These are phyloP conservation scores for Hortiboletus flavorubellus DNA, from an alignment of 768 basidiomycete genomes.

Conservation along the genomic window DNA sequence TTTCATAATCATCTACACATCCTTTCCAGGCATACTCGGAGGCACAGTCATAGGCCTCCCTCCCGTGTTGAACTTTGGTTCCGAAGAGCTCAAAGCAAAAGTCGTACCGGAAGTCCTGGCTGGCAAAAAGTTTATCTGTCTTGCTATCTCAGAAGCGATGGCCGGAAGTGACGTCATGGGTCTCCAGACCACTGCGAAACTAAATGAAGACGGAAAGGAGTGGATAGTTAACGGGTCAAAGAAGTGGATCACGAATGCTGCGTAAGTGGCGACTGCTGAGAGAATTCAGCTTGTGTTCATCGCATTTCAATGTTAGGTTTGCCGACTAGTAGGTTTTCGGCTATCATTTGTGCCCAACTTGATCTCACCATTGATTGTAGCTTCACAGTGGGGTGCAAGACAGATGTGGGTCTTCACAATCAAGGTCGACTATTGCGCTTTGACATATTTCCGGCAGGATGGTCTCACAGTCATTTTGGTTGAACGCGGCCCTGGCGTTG, in stretches of 20 bases:
- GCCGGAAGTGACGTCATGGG: constrained; percentile 70
- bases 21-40: constrained; percentile 38
- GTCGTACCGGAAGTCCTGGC: constrained; percentile 49
- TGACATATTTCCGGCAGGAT: constrained; percentile 33
- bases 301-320: constrained; percentile 31
- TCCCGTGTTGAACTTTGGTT: constrained; percentile 67
- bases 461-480: constrained; percentile 67
- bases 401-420: constrained; percentile 35
- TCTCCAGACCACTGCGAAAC: constrained; percentile 56
- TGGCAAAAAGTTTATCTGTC: constrained; percentile 67
- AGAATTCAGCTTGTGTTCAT: constrained; percentile 2
- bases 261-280: constrained; percentile 28
- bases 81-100: constrained; percentile 46
- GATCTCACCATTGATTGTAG: constrained; percentile 33
- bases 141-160: constrained; percentile 76
- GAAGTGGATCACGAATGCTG: constrained; percentile 68
- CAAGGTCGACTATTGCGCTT: constrained; percentile 17
- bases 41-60: constrained; percentile 71
- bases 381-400: constrained; percentile 60
- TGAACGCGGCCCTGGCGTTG: constrained; percentile 59
- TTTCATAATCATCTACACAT: background rate
- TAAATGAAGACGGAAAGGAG: constrained; percentile 62
- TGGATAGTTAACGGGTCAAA: constrained; percentile 75
- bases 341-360: background rate
- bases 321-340: constrained; percentile 32